A percentile compares a stretch with the other conserved stretches of the same genome.
Conservation (phyloP, 805 yeast genomes). For the Starmerella bacillaris region DNA sequence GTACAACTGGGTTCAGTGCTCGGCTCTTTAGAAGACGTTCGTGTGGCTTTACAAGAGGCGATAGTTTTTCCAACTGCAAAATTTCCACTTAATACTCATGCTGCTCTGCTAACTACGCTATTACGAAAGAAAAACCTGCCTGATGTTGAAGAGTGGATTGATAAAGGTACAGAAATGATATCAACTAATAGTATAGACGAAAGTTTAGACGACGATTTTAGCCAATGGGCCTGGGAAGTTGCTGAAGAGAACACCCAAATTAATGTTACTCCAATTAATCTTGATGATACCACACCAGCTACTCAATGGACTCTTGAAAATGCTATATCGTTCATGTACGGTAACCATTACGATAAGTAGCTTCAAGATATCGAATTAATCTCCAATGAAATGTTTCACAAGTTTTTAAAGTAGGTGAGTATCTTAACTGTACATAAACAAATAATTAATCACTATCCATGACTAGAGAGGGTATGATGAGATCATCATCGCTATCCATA, state of each 20-base stretch:
- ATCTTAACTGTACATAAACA: background rate
- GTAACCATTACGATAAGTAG: no score
- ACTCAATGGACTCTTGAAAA: constrained; percentile 15
- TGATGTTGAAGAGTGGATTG: constrained; percentile 77
- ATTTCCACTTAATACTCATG: constrained; percentile 74
- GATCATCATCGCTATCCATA: constrained; percentile 13
- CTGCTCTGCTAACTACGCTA: constrained; percentile 64
- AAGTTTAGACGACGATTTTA: constrained; percentile 33
- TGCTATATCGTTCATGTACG: constrained; percentile 10
- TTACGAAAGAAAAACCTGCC: constrained; percentile 77
- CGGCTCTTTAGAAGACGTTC: constrained; percentile 42
- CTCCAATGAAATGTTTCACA: no score
- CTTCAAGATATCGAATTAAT: no score
- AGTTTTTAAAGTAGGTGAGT: background rate
- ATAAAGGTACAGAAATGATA: constrained; percentile 21
- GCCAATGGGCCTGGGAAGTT: constrained; percentile 48
- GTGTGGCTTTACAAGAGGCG: constrained; percentile 41
- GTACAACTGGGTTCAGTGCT: constrained; percentile 74
- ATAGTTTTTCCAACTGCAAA: constrained; percentile 69
- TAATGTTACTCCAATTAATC: constrained; percentile 14
- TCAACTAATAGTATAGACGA: constrained; percentile 22
- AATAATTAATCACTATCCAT: constrained; percentile 15
- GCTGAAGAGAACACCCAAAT: constrained; percentile 33
- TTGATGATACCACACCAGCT: constrained; percentile 7
- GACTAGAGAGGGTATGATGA: constrained; percentile 14